Conservation (phyloP, 306 rosid genomes). For the Vicia villosa region DNA sequence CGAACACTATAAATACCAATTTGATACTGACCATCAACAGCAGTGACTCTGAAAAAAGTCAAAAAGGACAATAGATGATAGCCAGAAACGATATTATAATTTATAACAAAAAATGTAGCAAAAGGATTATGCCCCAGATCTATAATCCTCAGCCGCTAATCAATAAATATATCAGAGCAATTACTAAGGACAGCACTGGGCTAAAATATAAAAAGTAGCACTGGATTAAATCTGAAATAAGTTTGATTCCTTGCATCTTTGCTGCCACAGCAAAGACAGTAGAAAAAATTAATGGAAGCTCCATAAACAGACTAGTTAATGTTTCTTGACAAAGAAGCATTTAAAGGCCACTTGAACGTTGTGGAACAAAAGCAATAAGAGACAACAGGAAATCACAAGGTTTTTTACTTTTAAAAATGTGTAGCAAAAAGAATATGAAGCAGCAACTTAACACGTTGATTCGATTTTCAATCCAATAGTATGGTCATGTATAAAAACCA, state of each 20-base stretch:
- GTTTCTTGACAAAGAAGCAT: background rate
- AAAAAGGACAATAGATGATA: background rate
- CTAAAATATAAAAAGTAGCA: slow-evolving; percentile 12
- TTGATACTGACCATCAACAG: slow-evolving; percentile 95
- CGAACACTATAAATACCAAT: slow-evolving; percentile 93
- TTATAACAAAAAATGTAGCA: background rate
- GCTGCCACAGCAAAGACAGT: background rate
- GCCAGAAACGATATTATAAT: background rate
- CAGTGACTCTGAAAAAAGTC: slow-evolving; percentile 74
- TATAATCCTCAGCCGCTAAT: slow-evolving; percentile 17
- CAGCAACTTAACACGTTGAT: slow-evolving; percentile 2
- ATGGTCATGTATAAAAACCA: slow-evolving; percentile 1
- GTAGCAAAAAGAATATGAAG: slow-evolving; percentile 2
- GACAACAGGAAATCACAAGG: background rate
- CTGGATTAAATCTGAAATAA: background rate
- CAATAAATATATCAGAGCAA: slow-evolving; percentile 17
- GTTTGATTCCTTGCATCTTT: slow-evolving; percentile 11
- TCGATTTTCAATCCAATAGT: too few relatives aligned
- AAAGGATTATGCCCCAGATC: slow-evolving; percentile 1
- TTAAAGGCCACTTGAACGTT: background rate
- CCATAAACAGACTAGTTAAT: background rate
- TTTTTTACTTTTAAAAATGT: background rate
- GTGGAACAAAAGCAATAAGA: slow-evolving; percentile 2
- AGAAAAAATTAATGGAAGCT: slow-evolving; percentile 3
- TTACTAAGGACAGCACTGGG: background rate